Percentiles rank a stretch among this genome's conserved stretches.
Evolutionary conservation across 768 basidiomycete species (phyloP).

Genomic region (Xanthoconium stramineum): DNA sequence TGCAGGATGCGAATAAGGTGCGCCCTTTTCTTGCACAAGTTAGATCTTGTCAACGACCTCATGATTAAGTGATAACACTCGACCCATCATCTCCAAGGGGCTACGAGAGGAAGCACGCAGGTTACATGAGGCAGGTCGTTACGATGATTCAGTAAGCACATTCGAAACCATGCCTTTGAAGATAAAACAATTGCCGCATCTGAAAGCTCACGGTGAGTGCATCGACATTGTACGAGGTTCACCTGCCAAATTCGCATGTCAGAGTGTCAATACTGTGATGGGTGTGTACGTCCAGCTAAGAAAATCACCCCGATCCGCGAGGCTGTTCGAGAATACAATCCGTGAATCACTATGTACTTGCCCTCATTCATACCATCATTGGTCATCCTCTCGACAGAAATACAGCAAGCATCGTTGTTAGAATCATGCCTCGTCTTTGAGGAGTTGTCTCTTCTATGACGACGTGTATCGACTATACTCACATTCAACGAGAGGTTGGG

Average conservation of each 20-base stretch:
- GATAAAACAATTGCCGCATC: too few species aligned
- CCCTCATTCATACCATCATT: background rate
- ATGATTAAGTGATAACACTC: background rate
- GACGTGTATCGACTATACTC: background rate
- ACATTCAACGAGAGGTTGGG: background rate
- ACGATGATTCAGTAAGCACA: background rate
- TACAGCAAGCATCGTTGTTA: slow-evolving; percentile 2
- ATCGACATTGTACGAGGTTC: background rate
- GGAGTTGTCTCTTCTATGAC: slow-evolving; percentile 11
- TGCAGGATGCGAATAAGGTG: background rate
- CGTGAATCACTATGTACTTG: background rate
- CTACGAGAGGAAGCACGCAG: too few species aligned
- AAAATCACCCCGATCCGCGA: background rate
- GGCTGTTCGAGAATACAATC: background rate
- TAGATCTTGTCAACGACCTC: too few species aligned
- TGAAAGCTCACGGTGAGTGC: too few species aligned
- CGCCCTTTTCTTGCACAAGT: background rate
- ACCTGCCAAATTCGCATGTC: background rate
- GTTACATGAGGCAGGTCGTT: background rate
- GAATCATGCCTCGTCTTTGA: slow-evolving; percentile 1
- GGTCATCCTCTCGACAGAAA: slow-evolving; percentile 5
- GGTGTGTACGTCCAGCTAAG: background rate
- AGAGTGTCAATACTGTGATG: background rate
- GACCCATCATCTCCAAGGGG: background rate
- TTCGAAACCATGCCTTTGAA: too few species aligned